Percentiles rank a stretch among this genome's conserved stretches.
These are phyloP conservation scores for Sambucus nigra DNA, from an alignment of 129 eudicot species.

Conservation along the genomic window DNA sequence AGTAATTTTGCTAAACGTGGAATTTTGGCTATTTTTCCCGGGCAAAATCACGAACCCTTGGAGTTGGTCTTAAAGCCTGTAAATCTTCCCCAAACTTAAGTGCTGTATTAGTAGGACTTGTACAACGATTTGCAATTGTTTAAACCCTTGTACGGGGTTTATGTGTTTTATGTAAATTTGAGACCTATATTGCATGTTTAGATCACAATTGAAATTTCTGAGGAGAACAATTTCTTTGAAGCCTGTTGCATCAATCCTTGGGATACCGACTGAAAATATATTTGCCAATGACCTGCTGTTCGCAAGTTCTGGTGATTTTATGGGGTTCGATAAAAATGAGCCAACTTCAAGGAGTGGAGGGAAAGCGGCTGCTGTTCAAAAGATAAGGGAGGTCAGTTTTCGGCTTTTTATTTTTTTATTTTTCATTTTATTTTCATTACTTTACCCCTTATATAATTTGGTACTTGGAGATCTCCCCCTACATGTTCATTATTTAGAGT, in stretches of 20 bases:
- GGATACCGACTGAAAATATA: conserved; percentile 67
- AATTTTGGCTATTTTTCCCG: too few relatives aligned
- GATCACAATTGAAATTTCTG: conserved; percentile 2
- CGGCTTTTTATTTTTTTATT: too few relatives aligned
- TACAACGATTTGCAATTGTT: not conserved
- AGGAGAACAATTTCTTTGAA: conserved; percentile 14
- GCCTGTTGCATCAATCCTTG: conserved; percentile 94
- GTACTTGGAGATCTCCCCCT: too few relatives aligned
- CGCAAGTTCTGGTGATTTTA: conserved; percentile 64
- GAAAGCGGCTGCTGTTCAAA: conserved; percentile 79
- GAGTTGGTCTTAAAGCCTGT: too few relatives aligned
- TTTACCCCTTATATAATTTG: too few relatives aligned
- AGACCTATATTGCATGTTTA: conserved; percentile 1
- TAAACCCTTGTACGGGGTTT: not conserved
- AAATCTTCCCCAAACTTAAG: too few relatives aligned
- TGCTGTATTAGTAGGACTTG: too few relatives aligned
- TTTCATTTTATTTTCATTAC: too few relatives aligned
- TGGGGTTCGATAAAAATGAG: conserved; percentile 75
- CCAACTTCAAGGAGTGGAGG: conserved; percentile 98
- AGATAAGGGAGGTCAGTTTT: conserved; percentile 60
- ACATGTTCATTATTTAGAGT: too few relatives aligned
- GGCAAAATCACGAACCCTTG: too few relatives aligned
- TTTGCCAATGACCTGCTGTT: conserved; percentile 82
- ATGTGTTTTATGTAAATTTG: not conserved
- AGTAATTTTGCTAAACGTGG: too few relatives aligned